phyloP scores from a whole-genome alignment of 169 alveolate genomes.

The Eimeria falciformis region DNA sequence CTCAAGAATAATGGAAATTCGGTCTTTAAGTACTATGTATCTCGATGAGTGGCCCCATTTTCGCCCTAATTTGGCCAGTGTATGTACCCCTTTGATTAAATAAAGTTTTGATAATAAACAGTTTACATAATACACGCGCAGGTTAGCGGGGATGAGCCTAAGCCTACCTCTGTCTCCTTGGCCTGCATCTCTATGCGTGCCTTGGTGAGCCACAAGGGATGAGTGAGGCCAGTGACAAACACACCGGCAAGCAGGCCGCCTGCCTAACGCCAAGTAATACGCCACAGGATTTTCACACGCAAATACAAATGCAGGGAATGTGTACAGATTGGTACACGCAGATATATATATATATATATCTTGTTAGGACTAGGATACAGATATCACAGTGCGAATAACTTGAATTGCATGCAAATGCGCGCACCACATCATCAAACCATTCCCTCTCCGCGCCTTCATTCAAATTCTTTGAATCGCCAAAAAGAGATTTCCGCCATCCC shows the following conservation, averaged over 20 bases:
- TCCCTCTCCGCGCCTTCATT: conserved; percentile 46
- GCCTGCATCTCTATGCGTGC: conserved; percentile 80
- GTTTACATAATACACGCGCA: too few relatives aligned
- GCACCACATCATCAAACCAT: conserved; percentile 58
- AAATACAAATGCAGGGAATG: neutral
- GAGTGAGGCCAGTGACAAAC: conserved; percentile 63
- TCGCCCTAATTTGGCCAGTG: too few relatives aligned
- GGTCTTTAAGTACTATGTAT: too few relatives aligned
- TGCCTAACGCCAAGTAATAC: too few relatives aligned
- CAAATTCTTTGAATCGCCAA: conserved; percentile 3
- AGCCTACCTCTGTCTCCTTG: conserved; percentile 73
- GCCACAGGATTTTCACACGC: too few relatives aligned
- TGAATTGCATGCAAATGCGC: neutral
- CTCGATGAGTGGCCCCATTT: too few relatives aligned
- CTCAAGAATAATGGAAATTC: too few relatives aligned
- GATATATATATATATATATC: neutral
- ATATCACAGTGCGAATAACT: neutral
- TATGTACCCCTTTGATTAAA: too few relatives aligned
- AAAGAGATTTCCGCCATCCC: conserved; percentile 24
- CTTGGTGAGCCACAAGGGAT: conserved; percentile 78
- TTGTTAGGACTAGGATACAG: neutral
- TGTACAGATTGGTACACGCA: too few relatives aligned
- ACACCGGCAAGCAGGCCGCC: conserved; percentile 75
- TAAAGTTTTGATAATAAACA: too few relatives aligned
- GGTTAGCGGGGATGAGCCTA: too few relatives aligned